These are phyloP conservation scores for Diaporthe sp. DNA, from an alignment of 2,329 filamentous ascomycete species.

Conservation along the genomic window DNA sequence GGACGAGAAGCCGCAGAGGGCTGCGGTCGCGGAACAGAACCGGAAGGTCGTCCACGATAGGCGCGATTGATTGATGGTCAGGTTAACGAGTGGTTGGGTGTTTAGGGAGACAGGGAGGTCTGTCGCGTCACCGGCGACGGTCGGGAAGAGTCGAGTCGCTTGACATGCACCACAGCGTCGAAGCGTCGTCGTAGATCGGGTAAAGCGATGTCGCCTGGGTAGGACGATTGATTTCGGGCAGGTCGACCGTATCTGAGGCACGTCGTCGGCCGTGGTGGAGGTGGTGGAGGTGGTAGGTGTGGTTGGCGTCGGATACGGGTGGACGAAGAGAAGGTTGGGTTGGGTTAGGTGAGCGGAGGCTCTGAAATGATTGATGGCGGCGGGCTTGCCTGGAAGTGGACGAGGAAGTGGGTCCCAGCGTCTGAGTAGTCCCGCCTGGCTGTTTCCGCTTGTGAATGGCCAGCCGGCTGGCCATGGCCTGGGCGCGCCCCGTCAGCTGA, in stretches of 20 bases:
- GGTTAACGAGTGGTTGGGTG: constrained; percentile 14
- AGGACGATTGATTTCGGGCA: constrained; percentile 29
- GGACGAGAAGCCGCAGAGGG: constrained; percentile 33
- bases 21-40: constrained; percentile 10
- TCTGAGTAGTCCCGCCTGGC: constrained; percentile 19
- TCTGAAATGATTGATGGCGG: constrained; percentile 34
- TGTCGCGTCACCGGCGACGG: constrained; percentile 39
- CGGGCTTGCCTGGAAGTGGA: constrained; percentile 33
- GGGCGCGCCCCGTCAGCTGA: constrained; percentile 31
- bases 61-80: constrained; percentile 16
- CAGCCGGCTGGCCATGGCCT: constrained; percentile 21
- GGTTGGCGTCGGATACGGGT: constrained; percentile 24
- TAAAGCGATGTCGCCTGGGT: constrained; percentile 11
- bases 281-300: constrained; percentile 18
- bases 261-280: constrained; percentile 32
- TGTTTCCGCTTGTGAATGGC: constrained; percentile 26
- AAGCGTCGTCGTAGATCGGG: constrained; percentile 6
- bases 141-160: constrained; percentile 16
- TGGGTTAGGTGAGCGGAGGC: constrained; percentile 38
- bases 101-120: constrained; percentile 30
- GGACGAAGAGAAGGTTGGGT: constrained; percentile 38
- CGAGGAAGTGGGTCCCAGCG: constrained; percentile 17
- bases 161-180: constrained; percentile 34
- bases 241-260: constrained; percentile 35
- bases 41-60: constrained; percentile 8